Evolutionary conservation across 2,329 filamentous ascomycete genomes (phyloP), one percentile per base, ranked within the genome.

Genomic region (Pestalotiopsis fici): DNA sequence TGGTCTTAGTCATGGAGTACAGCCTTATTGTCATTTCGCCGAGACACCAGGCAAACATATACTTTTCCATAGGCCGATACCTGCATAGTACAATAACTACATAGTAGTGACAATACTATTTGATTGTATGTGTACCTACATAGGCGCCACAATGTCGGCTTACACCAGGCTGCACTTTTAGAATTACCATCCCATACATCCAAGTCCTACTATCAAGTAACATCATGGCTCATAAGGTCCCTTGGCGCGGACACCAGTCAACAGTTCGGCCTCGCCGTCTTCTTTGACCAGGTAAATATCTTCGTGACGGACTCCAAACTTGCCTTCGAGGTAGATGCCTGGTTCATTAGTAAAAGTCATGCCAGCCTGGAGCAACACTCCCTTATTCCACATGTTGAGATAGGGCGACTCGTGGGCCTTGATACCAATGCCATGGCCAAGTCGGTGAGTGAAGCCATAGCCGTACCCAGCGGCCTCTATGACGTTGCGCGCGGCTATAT

Each of bases 391-490:
- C 72, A 90, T 88, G 74, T 91, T 89, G 37, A 91, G 77, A 70
- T 90, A 91, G 0, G 88, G 88, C 35, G 86, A 88, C 73, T 91
- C 88, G 69, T 90, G 88, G 1, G 88, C 88, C 77, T 91, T 90
- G 73, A 91, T 90, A 0, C 88, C 89, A 60, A 91, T 90, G 1
- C 88, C 86, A 71, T 91, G 89, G 1, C 88, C 88, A 1, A 91
- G 79, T 1, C 88, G 83, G 70, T 91, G 88, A 1, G 88, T 90
- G 69, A 91, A 91, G 0, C 81, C 82, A 23, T 83, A 78, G 0
- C 86, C 87, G 67, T 90, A 90, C 0, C 88, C 88, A 0, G 87
- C 88, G 12, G 83, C 75, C 13, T 85, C 81, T 62, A 91, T 90
- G 23, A 90, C 80, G 0, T 78, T 77, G 1, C 88, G 82, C 5